phyloP scores from a whole-genome alignment of 495 filamentous ascomycete species.

The Aspergillus leporis region DNA sequence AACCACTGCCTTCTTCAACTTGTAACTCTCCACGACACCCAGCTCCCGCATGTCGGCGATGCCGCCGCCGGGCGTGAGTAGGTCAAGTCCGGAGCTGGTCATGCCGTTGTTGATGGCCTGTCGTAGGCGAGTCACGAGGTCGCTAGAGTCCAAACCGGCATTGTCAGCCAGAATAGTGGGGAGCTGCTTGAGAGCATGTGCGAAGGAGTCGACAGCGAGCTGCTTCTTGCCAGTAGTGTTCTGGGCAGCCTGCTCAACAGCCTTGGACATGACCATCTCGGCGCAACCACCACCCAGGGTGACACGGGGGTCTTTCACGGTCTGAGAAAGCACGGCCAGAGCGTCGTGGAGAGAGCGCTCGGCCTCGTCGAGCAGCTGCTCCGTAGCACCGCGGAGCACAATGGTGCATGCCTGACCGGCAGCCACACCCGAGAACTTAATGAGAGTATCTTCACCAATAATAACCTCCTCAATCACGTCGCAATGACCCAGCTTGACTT shows the following conservation, averaged over 20 bases:
- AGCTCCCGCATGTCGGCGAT: constrained; percentile 95
- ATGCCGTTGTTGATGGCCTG: constrained; percentile 93
- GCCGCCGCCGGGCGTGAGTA: constrained; percentile 86
- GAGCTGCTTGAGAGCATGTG: constrained; percentile 83
- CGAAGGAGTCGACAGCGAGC: constrained; percentile 87
- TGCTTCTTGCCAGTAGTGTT: constrained; percentile 97
- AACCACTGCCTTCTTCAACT: constrained; percentile 95
- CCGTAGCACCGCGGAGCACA: constrained; percentile 92
- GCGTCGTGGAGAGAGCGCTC: constrained; percentile 96
- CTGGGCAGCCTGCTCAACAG: constrained; percentile 89
- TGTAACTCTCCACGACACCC: constrained; percentile 98
- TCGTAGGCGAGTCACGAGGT: constrained; percentile 86
- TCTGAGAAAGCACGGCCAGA: constrained; percentile 94
- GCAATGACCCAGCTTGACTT: constrained; percentile 92
- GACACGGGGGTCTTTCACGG: constrained; percentile 88
- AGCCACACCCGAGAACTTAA: constrained; percentile 95
- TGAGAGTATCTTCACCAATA: constrained; percentile 94
- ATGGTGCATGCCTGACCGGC: constrained; percentile 96
- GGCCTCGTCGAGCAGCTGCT: constrained; percentile 94
- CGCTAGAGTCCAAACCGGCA: constrained; percentile 91
- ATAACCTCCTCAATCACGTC: constrained; percentile 97
- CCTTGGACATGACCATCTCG: constrained; percentile 99
- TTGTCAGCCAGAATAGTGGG: constrained; percentile 98
- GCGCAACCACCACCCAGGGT: constrained; percentile 95
- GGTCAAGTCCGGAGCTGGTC: constrained; percentile 86